Percentiles rank a stretch among this genome's conserved stretches.
phyloP scores from a whole-genome alignment of 2,329 filamentous ascomycete species.

The Exophiala calicioides region DNA sequence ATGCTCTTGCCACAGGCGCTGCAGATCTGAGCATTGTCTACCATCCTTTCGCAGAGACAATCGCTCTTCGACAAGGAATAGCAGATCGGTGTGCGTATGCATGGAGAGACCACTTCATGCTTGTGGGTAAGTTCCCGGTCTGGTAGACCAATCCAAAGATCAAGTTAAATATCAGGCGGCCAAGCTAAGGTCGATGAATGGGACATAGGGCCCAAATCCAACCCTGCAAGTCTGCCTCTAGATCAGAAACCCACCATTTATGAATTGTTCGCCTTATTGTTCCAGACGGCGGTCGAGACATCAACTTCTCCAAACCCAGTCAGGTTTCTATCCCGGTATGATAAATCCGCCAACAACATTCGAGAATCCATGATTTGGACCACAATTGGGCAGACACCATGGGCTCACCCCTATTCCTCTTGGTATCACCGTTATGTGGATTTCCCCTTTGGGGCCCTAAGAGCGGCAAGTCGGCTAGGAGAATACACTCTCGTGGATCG shows the following conservation, averaged over 20 bases:
- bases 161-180: neutral
- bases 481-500: too few species aligned
- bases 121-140: conserved; percentile 40
- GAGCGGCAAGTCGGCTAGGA: too few species aligned
- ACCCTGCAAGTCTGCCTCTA: conserved; percentile 14
- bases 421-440: too few species aligned
- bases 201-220: conserved; percentile 7
- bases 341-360: conserved; percentile 54
- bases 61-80: conserved; percentile 46
- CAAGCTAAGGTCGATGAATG: too few species aligned
- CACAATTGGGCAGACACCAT: conserved; percentile 44
- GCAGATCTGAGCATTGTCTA: conserved; percentile 52
- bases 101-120: conserved; percentile 52
- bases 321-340: conserved; percentile 49
- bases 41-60: conserved; percentile 44
- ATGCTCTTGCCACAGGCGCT: conserved; percentile 43
- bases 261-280: conserved; percentile 16
- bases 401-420: conserved; percentile 16
- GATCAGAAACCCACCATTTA: conserved; percentile 4
- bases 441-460: too few species aligned
- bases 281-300: conserved; percentile 40
- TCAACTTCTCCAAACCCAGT: conserved; percentile 37
- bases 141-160: neutral
- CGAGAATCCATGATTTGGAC: conserved; percentile 51
- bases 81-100: conserved; percentile 43